Percentiles rank a stretch among this genome's conserved stretches.
Evolutionary conservation across 2,329 filamentous ascomycete species (phyloP).

Genomic region (Venturia effusa): DNA sequence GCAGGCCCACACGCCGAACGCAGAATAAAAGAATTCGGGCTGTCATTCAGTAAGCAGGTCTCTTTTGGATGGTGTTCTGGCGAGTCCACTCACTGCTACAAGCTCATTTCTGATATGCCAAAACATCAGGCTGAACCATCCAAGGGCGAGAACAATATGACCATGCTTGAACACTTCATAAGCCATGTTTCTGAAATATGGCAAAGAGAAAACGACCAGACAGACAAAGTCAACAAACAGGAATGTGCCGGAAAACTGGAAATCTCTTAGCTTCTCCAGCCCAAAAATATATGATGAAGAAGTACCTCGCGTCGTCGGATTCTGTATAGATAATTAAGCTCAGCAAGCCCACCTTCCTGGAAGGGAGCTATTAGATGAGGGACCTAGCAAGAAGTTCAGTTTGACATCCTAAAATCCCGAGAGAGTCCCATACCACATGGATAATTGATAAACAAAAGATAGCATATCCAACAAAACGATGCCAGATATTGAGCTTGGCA

Average conservation of each 20-base stretch:
- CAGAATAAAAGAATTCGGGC: conserved; percentile 20
- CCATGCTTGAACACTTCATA: conserved; percentile 20
- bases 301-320: conserved; percentile 15
- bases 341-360: conserved; percentile 16
- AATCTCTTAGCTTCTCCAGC: background rate
- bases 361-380: conserved; percentile 17
- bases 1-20: conserved; percentile 16
- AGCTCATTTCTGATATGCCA: conserved; percentile 20
- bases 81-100: conserved; percentile 10
- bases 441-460: conserved; percentile 18
- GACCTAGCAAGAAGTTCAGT: conserved; percentile 8
- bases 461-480: conserved; percentile 16
- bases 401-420: background rate
- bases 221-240: conserved; percentile 16
- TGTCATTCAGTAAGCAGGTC: background rate
- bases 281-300: no score
- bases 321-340: conserved; percentile 15
- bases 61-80: background rate
- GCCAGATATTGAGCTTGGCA: conserved; percentile 21
- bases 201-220: conserved; percentile 19
- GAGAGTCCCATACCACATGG: conserved; percentile 16
- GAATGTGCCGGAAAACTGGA: conserved; percentile 16
- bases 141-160: conserved; percentile 17
- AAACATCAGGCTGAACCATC: conserved; percentile 18
- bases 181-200: conserved; percentile 16